Conservation (phyloP, 2,329 filamentous ascomycete species). For the Hypoxylon rubiginosum region DNA sequence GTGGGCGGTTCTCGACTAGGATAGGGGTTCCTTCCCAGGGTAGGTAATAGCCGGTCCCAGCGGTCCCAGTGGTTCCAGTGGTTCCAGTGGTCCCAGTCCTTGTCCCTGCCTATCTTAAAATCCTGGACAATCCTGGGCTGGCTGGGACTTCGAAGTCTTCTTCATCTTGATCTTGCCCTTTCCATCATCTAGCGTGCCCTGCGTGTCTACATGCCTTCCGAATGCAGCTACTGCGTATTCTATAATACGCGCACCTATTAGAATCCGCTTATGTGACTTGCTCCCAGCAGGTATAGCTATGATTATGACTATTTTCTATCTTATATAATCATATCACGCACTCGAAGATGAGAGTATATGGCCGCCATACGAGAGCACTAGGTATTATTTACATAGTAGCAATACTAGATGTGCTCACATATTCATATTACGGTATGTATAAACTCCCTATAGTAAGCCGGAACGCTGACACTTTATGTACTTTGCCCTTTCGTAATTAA, state of each 20-base stretch:
- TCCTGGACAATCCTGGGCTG: not conserved
- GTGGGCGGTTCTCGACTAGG: conserved; percentile 22
- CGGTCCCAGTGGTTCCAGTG: not conserved
- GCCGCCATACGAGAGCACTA: not conserved
- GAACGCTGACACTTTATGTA: conserved; percentile 5
- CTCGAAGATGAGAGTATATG: not conserved
- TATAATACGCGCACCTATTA: conserved; percentile 2
- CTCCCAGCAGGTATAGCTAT: not conserved
- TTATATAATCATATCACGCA: not conserved
- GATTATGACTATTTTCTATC: not conserved
- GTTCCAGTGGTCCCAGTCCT: not conserved
- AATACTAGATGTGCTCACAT: conserved; percentile 7
- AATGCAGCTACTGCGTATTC: conserved; percentile 2
- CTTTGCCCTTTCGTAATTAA: not conserved
- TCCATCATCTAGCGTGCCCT: conserved; percentile 5
- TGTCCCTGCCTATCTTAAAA: conserved; percentile 13
- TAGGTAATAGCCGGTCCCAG: conserved; percentile 11
- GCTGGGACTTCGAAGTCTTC: not conserved
- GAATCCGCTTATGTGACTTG: not conserved
- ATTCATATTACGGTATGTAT: not conserved
- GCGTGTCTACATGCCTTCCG: conserved; percentile 8
- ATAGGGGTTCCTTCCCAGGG: conserved; percentile 19
- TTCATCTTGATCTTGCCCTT: conserved; percentile 12
- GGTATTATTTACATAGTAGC: not conserved
- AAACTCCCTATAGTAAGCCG: conserved; percentile 5